These are phyloP conservation scores for Rhododendron ovatum DNA, from an alignment of 148 eudicot genomes.

Conservation along the genomic window DNA sequence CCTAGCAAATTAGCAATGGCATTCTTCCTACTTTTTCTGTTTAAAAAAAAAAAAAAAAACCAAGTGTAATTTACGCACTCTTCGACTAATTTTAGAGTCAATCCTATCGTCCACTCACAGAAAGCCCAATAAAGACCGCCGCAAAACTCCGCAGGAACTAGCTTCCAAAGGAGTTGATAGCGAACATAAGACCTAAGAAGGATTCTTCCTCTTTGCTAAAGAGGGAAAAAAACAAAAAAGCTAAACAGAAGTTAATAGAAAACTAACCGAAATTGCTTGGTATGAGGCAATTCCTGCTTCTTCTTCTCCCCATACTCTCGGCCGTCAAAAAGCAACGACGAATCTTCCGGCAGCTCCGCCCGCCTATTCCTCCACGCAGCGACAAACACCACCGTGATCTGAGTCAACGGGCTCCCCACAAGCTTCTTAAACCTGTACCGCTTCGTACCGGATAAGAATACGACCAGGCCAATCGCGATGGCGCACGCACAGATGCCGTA, in stretches of 20 bases:
- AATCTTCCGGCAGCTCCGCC: constrained; percentile 6
- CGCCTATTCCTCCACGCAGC: constrained; percentile 6
- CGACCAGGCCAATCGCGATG: neutral
- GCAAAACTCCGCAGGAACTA: too few relatives aligned
- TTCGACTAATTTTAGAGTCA: too few relatives aligned
- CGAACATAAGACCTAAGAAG: too few relatives aligned
- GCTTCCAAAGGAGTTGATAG: too few relatives aligned
- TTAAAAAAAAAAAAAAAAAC: too few relatives aligned
- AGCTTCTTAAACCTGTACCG: constrained; percentile 9
- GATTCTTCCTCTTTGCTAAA: neutral
- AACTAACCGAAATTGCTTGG: constrained; percentile 71
- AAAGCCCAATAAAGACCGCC: too few relatives aligned
- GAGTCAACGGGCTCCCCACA: constrained; percentile 7
- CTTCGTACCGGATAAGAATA: neutral
- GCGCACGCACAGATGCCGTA: constrained; percentile 42
- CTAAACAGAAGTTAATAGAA: neutral
- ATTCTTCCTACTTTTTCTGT: too few relatives aligned
- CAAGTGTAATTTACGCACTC: too few relatives aligned
- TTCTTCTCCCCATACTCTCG: constrained; percentile 5
- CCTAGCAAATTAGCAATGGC: neutral
- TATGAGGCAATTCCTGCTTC: constrained; percentile 67
- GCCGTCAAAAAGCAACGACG: neutral
- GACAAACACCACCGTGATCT: constrained; percentile 5
- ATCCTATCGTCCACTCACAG: too few relatives aligned
- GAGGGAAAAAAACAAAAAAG: neutral